Percentiles rank a stretch among this genome's conserved stretches.
Conservation (phyloP, 2,329 filamentous ascomycete species). For the Phyllosticta citribraziliensis region DNA sequence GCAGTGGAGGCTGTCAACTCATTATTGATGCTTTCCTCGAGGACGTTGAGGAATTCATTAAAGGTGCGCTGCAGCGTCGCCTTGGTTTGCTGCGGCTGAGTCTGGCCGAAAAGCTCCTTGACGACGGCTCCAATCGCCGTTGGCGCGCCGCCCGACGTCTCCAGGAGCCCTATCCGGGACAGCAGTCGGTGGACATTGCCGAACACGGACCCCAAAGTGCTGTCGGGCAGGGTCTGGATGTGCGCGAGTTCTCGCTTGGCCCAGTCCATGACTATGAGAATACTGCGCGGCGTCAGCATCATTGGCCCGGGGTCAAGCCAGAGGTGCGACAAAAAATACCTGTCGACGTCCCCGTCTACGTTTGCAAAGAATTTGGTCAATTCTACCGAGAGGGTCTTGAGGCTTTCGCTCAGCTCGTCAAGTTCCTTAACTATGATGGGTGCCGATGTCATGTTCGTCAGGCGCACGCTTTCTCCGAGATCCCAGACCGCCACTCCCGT, state of each 20-base stretch:
- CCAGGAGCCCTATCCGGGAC: slow-evolving; percentile 44
- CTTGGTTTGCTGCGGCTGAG: slow-evolving; percentile 69
- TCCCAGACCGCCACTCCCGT: slow-evolving; percentile 94
- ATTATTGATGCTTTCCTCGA: slow-evolving; percentile 80
- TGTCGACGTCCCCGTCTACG: slow-evolving; percentile 87
- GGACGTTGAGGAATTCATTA: slow-evolving; percentile 72
- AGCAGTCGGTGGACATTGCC: slow-evolving; percentile 77
- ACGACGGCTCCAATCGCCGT: slow-evolving; percentile 61
- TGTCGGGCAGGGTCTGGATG: slow-evolving; percentile 50
- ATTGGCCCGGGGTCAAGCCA: slow-evolving; percentile 10
- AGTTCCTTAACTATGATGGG: slow-evolving; percentile 77
- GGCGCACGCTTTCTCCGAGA: slow-evolving; percentile 78
- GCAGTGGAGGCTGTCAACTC: slow-evolving; percentile 72
- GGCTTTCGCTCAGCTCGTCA: slow-evolving; percentile 73
- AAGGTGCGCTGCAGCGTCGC: slow-evolving; percentile 78
- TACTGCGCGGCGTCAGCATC: slow-evolving; percentile 39
- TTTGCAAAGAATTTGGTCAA: slow-evolving; percentile 88
- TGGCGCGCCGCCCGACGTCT: slow-evolving; percentile 37
- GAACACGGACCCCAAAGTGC: slow-evolving; percentile 61
- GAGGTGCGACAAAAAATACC: slow-evolving; percentile 35
- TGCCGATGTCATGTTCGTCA: slow-evolving; percentile 83
- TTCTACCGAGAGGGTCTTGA: slow-evolving; percentile 76
- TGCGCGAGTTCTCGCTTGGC: slow-evolving; percentile 73
- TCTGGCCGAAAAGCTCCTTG: slow-evolving; percentile 67
- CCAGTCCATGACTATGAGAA: slow-evolving; percentile 95